phyloP scores from a whole-genome alignment of 164 flowering plant genomes.

The Brasenia schreberi region DNA sequence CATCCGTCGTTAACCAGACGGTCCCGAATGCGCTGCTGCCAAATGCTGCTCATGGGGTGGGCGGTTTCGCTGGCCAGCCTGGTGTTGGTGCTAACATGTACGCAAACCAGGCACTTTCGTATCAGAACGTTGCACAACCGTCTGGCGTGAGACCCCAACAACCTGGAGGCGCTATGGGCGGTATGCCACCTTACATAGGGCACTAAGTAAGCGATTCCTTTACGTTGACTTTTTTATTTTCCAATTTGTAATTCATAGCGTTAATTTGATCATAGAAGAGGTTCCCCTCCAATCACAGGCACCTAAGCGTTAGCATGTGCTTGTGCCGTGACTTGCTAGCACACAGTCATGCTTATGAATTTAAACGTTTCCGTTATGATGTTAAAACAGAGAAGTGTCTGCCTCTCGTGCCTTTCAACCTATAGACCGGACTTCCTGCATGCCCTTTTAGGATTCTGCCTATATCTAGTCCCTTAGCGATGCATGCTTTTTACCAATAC shows the following conservation, averaged over 20 bases:
- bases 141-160: slow-evolving; percentile 36
- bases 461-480: too few species aligned
- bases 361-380: too few species aligned
- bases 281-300: too few species aligned
- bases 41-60: slow-evolving; percentile 24
- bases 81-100: slow-evolving; percentile 14
- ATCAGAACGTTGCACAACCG: slow-evolving; percentile 19
- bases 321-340: too few species aligned
- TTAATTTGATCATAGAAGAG: too few species aligned
- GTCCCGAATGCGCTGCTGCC: slow-evolving; percentile 19
- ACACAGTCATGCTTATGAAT: too few species aligned
- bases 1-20: slow-evolving; percentile 18
- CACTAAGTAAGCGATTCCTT: slow-evolving; percentile 18
- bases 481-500: too few species aligned
- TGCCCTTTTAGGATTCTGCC: too few species aligned
- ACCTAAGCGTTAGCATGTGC: background rate
- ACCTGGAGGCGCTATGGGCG: slow-evolving; percentile 36
- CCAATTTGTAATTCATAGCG: background rate
- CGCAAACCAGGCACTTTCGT: slow-evolving; percentile 40
- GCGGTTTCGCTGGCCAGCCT: slow-evolving; percentile 36
- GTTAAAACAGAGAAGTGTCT: too few species aligned
- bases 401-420: too few species aligned
- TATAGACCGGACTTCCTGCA: too few species aligned
- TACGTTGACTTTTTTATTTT: background rate
- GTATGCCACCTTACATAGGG: slow-evolving; percentile 40